These are phyloP conservation scores for Porogramme epimiltina DNA, from an alignment of 1,284 basidiomycete genomes.

Conservation along the genomic window DNA sequence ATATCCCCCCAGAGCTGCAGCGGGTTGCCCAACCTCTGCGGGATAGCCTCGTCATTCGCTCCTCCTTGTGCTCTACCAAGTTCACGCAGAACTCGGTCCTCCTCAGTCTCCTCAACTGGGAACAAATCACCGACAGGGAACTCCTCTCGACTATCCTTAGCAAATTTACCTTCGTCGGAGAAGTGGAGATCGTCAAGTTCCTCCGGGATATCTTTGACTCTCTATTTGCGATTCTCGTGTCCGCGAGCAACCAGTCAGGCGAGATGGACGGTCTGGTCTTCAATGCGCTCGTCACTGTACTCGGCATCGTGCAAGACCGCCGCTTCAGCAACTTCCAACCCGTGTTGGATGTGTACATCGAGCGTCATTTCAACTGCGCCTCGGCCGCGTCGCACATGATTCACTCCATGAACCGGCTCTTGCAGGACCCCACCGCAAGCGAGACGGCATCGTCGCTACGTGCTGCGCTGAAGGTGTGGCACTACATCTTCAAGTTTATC, in stretches of 20 bases:
- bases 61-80: constrained; percentile 90
- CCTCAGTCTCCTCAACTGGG: constrained; percentile 85
- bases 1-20: constrained; percentile 64
- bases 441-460: constrained; percentile 82
- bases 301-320: constrained; percentile 90
- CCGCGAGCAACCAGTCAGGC: constrained; percentile 70
- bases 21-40: constrained; percentile 69
- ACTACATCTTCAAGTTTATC: constrained; percentile 95
- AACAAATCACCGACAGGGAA: constrained; percentile 65
- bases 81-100: constrained; percentile 93
- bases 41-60: constrained; percentile 83
- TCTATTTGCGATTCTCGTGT: constrained; percentile 88
- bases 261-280: constrained; percentile 90
- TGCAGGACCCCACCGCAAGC: constrained; percentile 71
- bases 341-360: constrained; percentile 92
- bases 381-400: constrained; percentile 82
- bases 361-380: constrained; percentile 83
- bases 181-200: constrained; percentile 95
- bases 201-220: constrained; percentile 91
- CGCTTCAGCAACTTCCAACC: constrained; percentile 96
- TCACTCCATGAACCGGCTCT: constrained; percentile 83
- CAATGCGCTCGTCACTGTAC: constrained; percentile 87
- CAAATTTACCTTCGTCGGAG: constrained; percentile 91
- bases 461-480: constrained; percentile 94
- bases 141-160: constrained; percentile 75